Conservation (phyloP, 2,329 filamentous ascomycete genomes). For the Aspergillus candidus region DNA sequence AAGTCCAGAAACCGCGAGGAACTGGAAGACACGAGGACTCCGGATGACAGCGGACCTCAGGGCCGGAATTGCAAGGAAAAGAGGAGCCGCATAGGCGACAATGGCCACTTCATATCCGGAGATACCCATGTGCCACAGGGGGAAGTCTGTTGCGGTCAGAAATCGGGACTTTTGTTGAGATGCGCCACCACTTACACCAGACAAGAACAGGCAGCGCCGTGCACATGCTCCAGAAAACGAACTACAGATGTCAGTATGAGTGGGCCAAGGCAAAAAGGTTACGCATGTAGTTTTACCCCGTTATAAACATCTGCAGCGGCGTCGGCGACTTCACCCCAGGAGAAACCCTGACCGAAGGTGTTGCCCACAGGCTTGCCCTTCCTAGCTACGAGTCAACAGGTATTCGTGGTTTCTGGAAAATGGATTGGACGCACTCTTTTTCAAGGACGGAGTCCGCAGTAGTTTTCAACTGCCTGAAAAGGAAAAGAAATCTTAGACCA, state of each 20-base stretch:
- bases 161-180: not conserved
- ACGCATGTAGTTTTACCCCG: slow-evolving; percentile 54
- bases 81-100: slow-evolving; percentile 74
- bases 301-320: slow-evolving; percentile 85
- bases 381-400: slow-evolving; percentile 43
- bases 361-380: slow-evolving; percentile 68
- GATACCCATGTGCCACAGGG: slow-evolving; percentile 98
- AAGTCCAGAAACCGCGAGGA: slow-evolving; percentile 72
- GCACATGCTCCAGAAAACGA: slow-evolving; percentile 91
- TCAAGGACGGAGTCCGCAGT: slow-evolving; percentile 50
- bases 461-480: slow-evolving; percentile 46
- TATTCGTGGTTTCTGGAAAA: slow-evolving; percentile 18
- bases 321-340: slow-evolving; percentile 68
- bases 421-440: slow-evolving; percentile 60
- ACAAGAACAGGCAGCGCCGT: slow-evolving; percentile 83
- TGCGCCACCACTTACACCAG: slow-evolving; percentile 66
- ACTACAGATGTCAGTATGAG: slow-evolving; percentile 46
- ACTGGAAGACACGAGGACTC: slow-evolving; percentile 64
- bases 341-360: slow-evolving; percentile 65
- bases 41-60: slow-evolving; percentile 62
- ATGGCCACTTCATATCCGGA: slow-evolving; percentile 91
- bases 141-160: slow-evolving; percentile 61
- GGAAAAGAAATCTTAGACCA: slow-evolving; percentile 27
- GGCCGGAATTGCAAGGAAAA: slow-evolving; percentile 65
- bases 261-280: too few relatives aligned